Base-by-base conservation (phyloP, 169 alveolate species). In the Cryptosporidium ryanae region DNA sequence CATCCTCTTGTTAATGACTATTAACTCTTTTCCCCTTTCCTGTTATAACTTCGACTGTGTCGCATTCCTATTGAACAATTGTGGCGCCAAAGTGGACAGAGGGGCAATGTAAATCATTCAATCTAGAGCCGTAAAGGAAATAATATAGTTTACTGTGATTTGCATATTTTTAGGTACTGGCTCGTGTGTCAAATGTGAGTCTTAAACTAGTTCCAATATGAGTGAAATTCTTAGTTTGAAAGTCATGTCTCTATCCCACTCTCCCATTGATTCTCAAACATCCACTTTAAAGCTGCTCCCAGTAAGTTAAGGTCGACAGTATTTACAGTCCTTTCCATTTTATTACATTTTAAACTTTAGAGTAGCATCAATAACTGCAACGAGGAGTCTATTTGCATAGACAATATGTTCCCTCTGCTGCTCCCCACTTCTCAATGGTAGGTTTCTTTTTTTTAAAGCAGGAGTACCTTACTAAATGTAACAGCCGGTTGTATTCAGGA, bases 391-490 rank as follows among this genome's bases (percentile, higher is more conserved):
- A 21, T 76, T 4, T 76, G 87, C 25, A 43, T 76, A 23, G 87
- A 76, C 38, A 76, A 61, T 59, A 76, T 76, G 87, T 76, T 59
- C 63, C 71, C 87, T 12, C 52, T 76, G 54, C 43, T 76, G 7
- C 21, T 76, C 15, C 87, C 87, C 13, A 76, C 87, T 44, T 23
- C 71, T 29, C 87, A 76, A 59, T 76, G 87, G 87, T 76, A 76
- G 48, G 87, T 76, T 32, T 13, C 2, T 38, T 2, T 21, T 32
- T 71, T 15, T 21, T 21, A 5, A 57, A 8, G 7, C 7, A 52
- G 68, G n/a, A n/a, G n/a, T n/a, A n/a, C n/a, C n/a, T 52, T 27
- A 0, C 18, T 32, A 15, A 21, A 18, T 59, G 29, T 34, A 8
- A 27, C 4, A 76, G 87, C 18, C 87, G 87, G 18, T 61, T 76